Evolutionary conservation across 2,329 filamentous ascomycete genomes (phyloP).

Genomic region (Aspergillus fructus): DNA sequence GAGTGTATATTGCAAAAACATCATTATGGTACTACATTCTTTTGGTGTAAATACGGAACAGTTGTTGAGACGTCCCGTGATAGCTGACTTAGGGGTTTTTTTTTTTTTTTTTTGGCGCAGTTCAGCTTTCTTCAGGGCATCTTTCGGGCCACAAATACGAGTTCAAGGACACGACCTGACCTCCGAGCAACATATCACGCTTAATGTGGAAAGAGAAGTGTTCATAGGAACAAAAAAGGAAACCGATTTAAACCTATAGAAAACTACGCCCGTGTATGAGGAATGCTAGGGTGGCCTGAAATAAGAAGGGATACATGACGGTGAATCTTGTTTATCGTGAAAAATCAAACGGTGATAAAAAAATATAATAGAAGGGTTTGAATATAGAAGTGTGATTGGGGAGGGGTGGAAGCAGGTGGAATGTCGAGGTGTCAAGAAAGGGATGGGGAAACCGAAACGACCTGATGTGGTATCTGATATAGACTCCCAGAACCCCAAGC

Average conservation of each 20-base stretch:
- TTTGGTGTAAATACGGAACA: not conserved
- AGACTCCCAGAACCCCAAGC: not conserved
- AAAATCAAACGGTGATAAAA: constrained; percentile 17
- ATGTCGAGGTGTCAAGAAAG: not conserved
- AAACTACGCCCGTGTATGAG: constrained; percentile 42
- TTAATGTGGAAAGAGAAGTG: constrained; percentile 17
- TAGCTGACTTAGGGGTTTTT: not conserved
- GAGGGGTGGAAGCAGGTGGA: constrained; percentile 1
- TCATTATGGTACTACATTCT: not conserved
- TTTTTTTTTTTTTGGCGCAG: not conserved
- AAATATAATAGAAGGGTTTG: not conserved
- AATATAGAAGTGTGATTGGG: not conserved
- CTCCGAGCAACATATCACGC: constrained; percentile 4
- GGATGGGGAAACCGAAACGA: not conserved
- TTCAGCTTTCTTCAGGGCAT: not conserved
- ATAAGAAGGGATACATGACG: constrained; percentile 45
- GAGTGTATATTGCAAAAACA: not conserved
- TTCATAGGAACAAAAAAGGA: constrained; percentile 18
- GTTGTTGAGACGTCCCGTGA: not conserved
- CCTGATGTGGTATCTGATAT: constrained; percentile 2
- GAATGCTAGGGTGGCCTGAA: constrained; percentile 32
- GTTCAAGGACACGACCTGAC: not conserved
- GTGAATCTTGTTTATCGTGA: constrained; percentile 50
- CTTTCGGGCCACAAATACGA: not conserved
- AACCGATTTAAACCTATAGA: constrained; percentile 26